Evolutionary conservation across 441 rosid genomes (phyloP), one percentile per base, ranked within the genome.

Genomic region (Jatropha podagrica): DNA sequence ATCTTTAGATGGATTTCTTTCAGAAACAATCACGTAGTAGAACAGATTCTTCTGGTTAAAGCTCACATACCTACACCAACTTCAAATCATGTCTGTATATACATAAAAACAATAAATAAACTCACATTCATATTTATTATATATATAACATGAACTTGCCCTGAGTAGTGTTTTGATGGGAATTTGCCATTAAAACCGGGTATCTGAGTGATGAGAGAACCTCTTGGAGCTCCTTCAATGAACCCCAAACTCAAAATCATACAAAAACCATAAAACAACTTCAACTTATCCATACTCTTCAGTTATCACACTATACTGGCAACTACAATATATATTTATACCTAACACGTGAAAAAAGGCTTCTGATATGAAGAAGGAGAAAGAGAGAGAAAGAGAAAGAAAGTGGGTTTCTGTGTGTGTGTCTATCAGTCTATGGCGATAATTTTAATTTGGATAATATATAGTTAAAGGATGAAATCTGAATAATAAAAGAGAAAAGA

Each of bases 161-260:
- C 92, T 5, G 92, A 79, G 62, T 88, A 84, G 77, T 90, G 92
- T 41, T 81, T 80, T 27, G 94, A 88, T 23, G 89, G 92, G 69
- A 90, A 84, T 58, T 74, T 49, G 65, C 84, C 92, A 49, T 62
- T 55, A 77, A 86, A 87, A 61, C 94, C 92, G 4, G 94, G 92
- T 7, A 90, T 51, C 2, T 65, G 54, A 37, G 86, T 81, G 76
- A 90, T 46, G 27, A 85, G 83, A 17, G 88, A 76, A 1, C 68
- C 75, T 40, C 38, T 7, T 4, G 75, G 89, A 76, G 82, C 88
- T 20, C 87, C 89, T 79, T 78, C 80, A 15, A 48, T 18, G 14
- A 58, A 67, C 0, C 44, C 63, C 72, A 55, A 73, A 9, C 70
- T 42, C 40, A 83, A 48, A 59, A 86, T 27, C 64, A 85, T 51